Evolutionary conservation across 495 filamentous ascomycete species (phyloP).

Genomic region (Massariosphaeria phaeospora): DNA sequence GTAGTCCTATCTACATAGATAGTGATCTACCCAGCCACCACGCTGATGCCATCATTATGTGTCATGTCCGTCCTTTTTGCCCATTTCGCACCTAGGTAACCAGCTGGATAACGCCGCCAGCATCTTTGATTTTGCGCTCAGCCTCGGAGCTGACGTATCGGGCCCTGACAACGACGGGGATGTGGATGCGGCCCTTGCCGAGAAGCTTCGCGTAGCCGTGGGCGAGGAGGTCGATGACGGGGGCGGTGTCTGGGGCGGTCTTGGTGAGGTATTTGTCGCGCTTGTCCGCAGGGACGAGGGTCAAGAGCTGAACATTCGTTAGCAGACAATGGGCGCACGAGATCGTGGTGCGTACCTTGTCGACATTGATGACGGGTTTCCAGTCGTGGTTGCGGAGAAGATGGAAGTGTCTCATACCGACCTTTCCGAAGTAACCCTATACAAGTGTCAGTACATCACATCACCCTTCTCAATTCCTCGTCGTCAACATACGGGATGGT

Average conservation of each 20-base stretch:
- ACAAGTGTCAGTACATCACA: too few relatives aligned
- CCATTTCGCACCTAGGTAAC: constrained; percentile 42
- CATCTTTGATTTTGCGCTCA: constrained; percentile 92
- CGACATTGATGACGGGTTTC: constrained; percentile 87
- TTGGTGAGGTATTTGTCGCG: constrained; percentile 74
- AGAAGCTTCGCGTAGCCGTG: constrained; percentile 91
- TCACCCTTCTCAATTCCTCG: too few relatives aligned
- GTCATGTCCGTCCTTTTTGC: background rate
- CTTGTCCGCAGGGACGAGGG: constrained; percentile 73
- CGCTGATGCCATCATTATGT: constrained; percentile 30
- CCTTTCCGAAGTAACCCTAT: constrained; percentile 99
- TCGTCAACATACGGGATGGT: too few relatives aligned
- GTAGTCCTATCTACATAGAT: too few relatives aligned
- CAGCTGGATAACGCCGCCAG: constrained; percentile 85
- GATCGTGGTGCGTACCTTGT: constrained; percentile 47
- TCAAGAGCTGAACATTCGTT: constrained; percentile 59
- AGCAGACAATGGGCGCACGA: background rate
- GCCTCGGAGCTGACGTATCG: constrained; percentile 82
- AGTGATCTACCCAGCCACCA: constrained; percentile 42
- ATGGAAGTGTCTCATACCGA: constrained; percentile 96
- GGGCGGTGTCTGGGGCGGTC: constrained; percentile 67
- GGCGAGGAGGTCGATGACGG: constrained; percentile 86
- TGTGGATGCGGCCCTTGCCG: constrained; percentile 81
- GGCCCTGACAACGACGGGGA: constrained; percentile 83
- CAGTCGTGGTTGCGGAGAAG: constrained; percentile 84